Conservation (phyloP, 148 eudicot species). For the Vaccinium vitisidaea region DNA sequence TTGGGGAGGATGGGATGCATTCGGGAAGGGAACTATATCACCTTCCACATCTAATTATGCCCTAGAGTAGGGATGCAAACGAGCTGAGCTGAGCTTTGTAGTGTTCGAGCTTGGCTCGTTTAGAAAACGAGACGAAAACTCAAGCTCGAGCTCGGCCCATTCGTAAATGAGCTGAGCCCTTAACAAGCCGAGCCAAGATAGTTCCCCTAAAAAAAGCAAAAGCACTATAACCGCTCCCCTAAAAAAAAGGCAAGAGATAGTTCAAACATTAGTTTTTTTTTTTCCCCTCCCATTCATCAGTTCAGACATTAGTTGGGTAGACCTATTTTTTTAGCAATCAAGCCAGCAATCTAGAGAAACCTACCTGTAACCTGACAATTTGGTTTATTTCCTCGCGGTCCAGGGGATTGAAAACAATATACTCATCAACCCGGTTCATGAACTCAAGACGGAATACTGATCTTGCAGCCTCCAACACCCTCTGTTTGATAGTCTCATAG, state of each 20-base stretch:
- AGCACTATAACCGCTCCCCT: background rate
- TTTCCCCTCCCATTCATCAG: too few species aligned
- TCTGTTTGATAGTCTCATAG: conserved; percentile 72
- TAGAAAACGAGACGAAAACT: too few species aligned
- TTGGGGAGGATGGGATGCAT: background rate
- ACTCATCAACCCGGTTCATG: conserved; percentile 94
- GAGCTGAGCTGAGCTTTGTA: too few species aligned
- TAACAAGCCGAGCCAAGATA: too few species aligned
- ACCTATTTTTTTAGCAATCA: background rate
- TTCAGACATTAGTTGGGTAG: background rate
- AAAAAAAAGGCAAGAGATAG: background rate
- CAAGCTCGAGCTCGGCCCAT: too few species aligned
- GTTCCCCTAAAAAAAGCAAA: too few species aligned
- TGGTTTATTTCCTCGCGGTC: conserved; percentile 72
- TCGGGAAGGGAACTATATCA: background rate
- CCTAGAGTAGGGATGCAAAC: too few species aligned
- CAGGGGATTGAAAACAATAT: conserved; percentile 95
- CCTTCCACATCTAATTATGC: too few species aligned
- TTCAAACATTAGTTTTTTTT: background rate
- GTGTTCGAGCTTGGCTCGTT: too few species aligned
- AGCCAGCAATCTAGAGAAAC: background rate
- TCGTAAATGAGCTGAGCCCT: too few species aligned
- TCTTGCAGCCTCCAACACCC: conserved; percentile 95
- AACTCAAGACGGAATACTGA: conserved; percentile 89
- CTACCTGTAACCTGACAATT: conserved; percentile 85